Conservation (phyloP, 352 stramenopile species). For the Elongisporangium undulatum region DNA sequence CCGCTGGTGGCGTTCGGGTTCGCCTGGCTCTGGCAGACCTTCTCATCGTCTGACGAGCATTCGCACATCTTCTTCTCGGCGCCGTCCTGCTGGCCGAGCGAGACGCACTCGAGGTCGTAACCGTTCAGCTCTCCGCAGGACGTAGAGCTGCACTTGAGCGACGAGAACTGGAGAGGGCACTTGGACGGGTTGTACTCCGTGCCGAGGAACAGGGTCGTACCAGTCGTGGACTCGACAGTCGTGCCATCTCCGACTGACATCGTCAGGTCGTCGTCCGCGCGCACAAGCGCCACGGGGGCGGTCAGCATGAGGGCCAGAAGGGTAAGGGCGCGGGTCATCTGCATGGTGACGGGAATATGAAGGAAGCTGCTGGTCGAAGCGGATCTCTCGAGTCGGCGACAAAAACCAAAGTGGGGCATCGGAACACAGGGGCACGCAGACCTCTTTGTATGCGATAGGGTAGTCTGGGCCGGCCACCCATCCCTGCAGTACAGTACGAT, state of each 20-base stretch:
- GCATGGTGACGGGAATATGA: conserved; percentile 3
- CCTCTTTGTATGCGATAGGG: not conserved
- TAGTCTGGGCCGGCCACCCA: not conserved
- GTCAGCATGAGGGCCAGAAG: conserved; percentile 6
- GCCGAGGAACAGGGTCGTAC: conserved; percentile 49
- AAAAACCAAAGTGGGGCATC: not conserved
- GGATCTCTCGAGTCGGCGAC: not conserved
- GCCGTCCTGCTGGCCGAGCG: conserved; percentile 51
- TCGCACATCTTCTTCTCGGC: conserved; percentile 66
- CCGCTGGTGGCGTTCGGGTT: conserved; percentile 25
- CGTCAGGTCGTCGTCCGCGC: conserved; percentile 20
- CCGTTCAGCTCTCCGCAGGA: conserved; percentile 68
- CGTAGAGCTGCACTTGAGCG: conserved; percentile 43
- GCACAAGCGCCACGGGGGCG: conserved; percentile 3
- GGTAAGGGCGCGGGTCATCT: conserved; percentile 5
- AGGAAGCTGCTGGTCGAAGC: not conserved
- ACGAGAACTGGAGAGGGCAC: conserved; percentile 68
- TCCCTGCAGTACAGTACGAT: not conserved
- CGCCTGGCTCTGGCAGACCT: conserved; percentile 48
- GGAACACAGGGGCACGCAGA: not conserved
- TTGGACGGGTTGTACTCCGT: conserved; percentile 67
- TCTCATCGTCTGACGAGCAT: conserved; percentile 32
- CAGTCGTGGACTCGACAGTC: conserved; percentile 39
- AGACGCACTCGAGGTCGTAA: conserved; percentile 61
- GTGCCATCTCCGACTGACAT: conserved; percentile 63